Evolutionary conservation across 1,284 basidiomycete genomes (phyloP).

Genomic region (Cutaneotrichosporon daszewskae): DNA sequence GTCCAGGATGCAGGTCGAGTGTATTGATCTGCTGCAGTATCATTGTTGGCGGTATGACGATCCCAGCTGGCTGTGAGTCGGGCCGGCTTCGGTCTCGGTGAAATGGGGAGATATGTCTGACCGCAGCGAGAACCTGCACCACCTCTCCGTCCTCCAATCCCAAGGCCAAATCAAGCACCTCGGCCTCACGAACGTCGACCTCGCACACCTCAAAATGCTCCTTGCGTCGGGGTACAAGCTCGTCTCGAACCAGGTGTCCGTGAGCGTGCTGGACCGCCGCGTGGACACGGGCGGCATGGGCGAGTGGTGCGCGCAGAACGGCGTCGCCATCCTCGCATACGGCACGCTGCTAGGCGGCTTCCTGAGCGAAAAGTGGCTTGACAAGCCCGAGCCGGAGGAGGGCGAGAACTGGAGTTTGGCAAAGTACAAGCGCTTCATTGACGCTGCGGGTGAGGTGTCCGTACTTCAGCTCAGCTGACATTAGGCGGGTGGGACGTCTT

Average conservation of each 20-base stretch:
- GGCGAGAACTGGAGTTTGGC: conserved; percentile 7
- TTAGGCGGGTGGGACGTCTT: conserved; percentile 19
- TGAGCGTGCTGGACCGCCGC: conserved; percentile 21
- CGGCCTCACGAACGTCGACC: conserved; percentile 20
- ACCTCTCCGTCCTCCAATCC: conserved; percentile 4
- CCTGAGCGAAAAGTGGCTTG: conserved; percentile 17
- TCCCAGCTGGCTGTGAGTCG: conserved; percentile 5
- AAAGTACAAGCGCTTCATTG: conserved; percentile 21
- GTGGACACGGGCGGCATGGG: conserved; percentile 13
- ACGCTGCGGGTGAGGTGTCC: conserved; percentile 20
- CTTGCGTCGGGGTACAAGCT: conserved; percentile 12
- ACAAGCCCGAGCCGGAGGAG: conserved; percentile 6
- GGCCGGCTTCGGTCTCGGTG: no score
- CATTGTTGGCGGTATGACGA: conserved; percentile 9
- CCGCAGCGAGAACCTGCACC: conserved; percentile 7
- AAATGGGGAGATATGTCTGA: not conserved
- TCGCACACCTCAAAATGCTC: conserved; percentile 18
- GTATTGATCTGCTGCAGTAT: conserved; percentile 8
- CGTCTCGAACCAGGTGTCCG: conserved; percentile 17
- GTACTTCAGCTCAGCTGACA: not conserved
- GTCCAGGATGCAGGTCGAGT: not conserved
- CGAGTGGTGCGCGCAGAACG: conserved; percentile 10
- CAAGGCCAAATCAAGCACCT: conserved; percentile 7
- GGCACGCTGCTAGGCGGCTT: conserved; percentile 19
- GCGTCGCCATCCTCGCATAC: conserved; percentile 16